Evolutionary conservation across 1,284 basidiomycete species (phyloP).

Genomic region (Ganoderma boninense): DNA sequence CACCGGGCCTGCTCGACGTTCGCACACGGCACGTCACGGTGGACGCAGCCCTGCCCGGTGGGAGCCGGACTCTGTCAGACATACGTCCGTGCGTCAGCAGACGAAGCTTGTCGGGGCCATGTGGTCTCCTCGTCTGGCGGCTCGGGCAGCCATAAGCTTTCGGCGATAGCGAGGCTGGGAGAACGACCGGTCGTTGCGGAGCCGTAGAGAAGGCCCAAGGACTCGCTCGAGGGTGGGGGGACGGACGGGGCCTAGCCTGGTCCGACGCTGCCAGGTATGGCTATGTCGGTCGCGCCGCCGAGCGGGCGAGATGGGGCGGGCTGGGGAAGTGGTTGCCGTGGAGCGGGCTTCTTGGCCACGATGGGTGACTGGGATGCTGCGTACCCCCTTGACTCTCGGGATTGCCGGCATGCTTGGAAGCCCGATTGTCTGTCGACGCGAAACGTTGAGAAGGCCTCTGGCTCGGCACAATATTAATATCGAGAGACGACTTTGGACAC

Average conservation of each 20-base stretch:
- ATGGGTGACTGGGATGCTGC: neutral
- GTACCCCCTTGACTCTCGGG: neutral
- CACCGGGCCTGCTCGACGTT: neutral
- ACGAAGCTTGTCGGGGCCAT: conserved; percentile 3
- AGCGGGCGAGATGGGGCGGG: neutral
- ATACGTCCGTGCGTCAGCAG: conserved; percentile 7
- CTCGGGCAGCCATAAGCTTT: neutral
- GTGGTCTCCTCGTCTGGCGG: conserved; percentile 3
- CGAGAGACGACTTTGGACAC: neutral
- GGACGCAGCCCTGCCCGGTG: neutral
- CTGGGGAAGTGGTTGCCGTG: neutral
- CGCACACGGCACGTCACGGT: conserved; percentile 8
- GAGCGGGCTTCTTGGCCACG: neutral
- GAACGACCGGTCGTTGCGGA: neutral
- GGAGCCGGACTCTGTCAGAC: conserved; percentile 7
- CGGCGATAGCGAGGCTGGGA: conserved; percentile 6
- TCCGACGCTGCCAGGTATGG: neutral
- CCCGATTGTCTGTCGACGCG: neutral
- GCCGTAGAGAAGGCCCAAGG: neutral
- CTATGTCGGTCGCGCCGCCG: neutral
- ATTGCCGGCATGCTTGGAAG: neutral
- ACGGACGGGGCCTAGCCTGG: neutral
- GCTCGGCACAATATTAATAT: neutral
- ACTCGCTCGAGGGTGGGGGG: too few species aligned
- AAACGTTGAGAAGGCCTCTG: neutral